Conservation (phyloP, 78 protist genomes). For the Paulinella micropora region DNA sequence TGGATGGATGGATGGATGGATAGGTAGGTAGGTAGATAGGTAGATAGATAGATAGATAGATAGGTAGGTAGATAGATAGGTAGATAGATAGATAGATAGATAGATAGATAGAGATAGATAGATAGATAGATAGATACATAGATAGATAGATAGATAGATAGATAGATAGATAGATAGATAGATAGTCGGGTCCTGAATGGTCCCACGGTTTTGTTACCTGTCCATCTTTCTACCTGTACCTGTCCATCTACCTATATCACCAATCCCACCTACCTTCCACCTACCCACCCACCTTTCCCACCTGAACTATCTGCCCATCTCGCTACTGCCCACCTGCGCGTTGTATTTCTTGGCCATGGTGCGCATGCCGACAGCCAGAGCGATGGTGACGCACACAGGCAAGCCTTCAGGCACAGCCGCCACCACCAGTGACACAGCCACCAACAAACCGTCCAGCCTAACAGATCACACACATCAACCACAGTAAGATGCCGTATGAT, state of each 20-base stretch:
- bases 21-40: neutral
- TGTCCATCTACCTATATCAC: too few relatives aligned
- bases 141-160: neutral
- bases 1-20: neutral
- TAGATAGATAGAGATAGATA: neutral
- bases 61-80: neutral
- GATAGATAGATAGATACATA: neutral
- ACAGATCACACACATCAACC: too few relatives aligned
- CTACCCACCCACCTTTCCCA: too few relatives aligned
- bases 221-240: neutral
- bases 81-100: neutral
- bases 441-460: neutral
- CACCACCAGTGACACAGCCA: conserved; percentile 2
- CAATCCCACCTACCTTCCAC: too few relatives aligned
- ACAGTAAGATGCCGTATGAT: too few relatives aligned
- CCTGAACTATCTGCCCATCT: too few relatives aligned
- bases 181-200: too few relatives aligned
- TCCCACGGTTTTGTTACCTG: neutral
- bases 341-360: neutral
- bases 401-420: conserved; percentile 37
- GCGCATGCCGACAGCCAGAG: neutral
- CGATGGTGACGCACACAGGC: conserved; percentile 21
- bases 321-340: too few relatives aligned
- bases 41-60: neutral
- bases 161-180: neutral